These are phyloP conservation scores for Talaromyces thailandensis DNA, from an alignment of 495 filamentous ascomycete genomes.

Conservation along the genomic window DNA sequence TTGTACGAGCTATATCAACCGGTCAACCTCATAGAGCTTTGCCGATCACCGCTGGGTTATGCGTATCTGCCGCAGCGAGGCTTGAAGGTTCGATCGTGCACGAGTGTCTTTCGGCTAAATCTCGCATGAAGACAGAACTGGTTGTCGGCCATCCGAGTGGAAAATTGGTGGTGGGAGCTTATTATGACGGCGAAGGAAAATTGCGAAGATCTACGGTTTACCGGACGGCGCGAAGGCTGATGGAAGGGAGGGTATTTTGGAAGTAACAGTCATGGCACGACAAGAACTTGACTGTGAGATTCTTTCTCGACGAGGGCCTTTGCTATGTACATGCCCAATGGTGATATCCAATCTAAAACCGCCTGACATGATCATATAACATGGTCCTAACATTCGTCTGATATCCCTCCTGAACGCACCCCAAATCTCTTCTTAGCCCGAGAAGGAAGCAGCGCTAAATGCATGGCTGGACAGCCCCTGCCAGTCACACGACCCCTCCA, in stretches of 20 bases:
- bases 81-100: not conserved
- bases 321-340: not conserved
- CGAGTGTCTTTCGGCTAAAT: not conserved
- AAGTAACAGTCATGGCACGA: not conserved
- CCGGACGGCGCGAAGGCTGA: not conserved
- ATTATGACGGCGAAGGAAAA: not conserved
- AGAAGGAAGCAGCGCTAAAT: not conserved
- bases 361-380: not conserved
- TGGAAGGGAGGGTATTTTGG: not conserved
- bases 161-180: not conserved
- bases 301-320: not conserved
- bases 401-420: not conserved
- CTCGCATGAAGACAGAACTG: not conserved
- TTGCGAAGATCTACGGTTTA: not conserved
- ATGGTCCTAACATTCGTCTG: not conserved
- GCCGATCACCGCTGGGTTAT: not conserved
- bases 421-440: not conserved
- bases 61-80: not conserved
- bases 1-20: not conserved
- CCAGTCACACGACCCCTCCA: not conserved
- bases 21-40: not conserved
- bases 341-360: not conserved
- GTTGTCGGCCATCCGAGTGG: not conserved
- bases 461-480: not conserved
- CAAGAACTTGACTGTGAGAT: not conserved